phyloP scores from a whole-genome alignment of 2,329 filamentous ascomycete species.

The Penicillium sp. region DNA sequence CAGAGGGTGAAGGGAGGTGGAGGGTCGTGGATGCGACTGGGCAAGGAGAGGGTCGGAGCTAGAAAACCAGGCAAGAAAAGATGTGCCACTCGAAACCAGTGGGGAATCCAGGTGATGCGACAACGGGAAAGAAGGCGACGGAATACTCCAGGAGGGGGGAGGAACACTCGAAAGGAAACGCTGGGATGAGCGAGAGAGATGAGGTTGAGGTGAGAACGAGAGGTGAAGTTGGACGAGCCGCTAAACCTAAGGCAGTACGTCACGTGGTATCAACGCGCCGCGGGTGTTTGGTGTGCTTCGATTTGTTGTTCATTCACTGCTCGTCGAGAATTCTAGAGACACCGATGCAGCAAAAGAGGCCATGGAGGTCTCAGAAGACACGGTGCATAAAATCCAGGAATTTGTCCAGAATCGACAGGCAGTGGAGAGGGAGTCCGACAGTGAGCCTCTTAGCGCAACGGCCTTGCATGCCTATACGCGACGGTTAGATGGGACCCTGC shows the following conservation, averaged over 20 bases:
- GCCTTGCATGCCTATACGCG: constrained; percentile 35
- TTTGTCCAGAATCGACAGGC: constrained; percentile 37
- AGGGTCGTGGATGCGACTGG: constrained; percentile 20
- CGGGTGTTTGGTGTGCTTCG: constrained; percentile 6
- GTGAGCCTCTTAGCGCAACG: constrained; percentile 28
- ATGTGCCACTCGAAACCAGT: constrained; percentile 7
- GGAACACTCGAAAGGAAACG: constrained; percentile 7
- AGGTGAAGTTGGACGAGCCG: constrained; percentile 6
- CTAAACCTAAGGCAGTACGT: constrained; percentile 21
- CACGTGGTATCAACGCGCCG: constrained; percentile 15
- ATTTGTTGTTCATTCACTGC: not conserved
- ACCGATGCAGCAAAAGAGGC: too few relatives aligned
- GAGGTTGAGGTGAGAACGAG: constrained; percentile 4
- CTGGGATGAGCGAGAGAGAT: constrained; percentile 6
- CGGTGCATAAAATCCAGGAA: constrained; percentile 33
- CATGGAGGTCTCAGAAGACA: constrained; percentile 36
- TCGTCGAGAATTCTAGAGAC: not conserved
- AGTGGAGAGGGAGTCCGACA: constrained; percentile 33
- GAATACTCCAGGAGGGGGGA: not conserved
- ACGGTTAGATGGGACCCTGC: constrained; percentile 62
- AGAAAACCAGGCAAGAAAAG: constrained; percentile 19
- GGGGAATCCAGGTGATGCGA: too few relatives aligned
- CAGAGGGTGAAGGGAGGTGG: constrained; percentile 10
- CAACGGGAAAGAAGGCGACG: not conserved
- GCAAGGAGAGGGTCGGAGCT: constrained; percentile 13